These are phyloP conservation scores for Vicia sativa DNA, from an alignment of 306 rosid genomes.

Conservation along the genomic window DNA sequence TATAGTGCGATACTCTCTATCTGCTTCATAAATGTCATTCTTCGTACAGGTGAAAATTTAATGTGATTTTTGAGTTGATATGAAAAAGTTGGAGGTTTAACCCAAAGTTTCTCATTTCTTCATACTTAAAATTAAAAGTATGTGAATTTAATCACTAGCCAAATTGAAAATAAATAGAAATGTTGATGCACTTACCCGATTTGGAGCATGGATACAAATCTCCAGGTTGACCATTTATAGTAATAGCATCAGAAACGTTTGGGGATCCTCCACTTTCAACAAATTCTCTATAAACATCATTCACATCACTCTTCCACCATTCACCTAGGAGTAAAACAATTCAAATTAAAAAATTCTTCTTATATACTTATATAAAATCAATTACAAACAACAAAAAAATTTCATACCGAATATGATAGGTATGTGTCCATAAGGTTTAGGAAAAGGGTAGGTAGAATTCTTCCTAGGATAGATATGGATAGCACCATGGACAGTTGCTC, in stretches of 20 bases:
- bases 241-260: background rate
- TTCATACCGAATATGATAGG: background rate
- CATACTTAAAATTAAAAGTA: no score
- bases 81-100: no score
- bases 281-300: background rate
- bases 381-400: background rate
- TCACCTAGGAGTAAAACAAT: background rate
- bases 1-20: no score
- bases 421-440: background rate
- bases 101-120: no score
- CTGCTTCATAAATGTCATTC: no score
- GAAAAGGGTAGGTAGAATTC: background rate
- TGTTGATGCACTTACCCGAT: background rate
- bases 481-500: slow-evolving; percentile 6
- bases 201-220: slow-evolving; percentile 6
- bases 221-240: slow-evolving; percentile 1
- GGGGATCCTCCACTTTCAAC: background rate
- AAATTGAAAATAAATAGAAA: background rate
- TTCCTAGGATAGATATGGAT: background rate
- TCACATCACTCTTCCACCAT: slow-evolving; percentile 13
- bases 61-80: no score
- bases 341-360: background rate
- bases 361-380: background rate
- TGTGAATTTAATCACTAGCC: no score
- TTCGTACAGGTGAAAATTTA: no score